Evolutionary conservation across 2,329 filamentous ascomycete species (phyloP), one percentile per base, ranked within the genome.

Genomic region (Arthrobotrys sphaeroides): DNA sequence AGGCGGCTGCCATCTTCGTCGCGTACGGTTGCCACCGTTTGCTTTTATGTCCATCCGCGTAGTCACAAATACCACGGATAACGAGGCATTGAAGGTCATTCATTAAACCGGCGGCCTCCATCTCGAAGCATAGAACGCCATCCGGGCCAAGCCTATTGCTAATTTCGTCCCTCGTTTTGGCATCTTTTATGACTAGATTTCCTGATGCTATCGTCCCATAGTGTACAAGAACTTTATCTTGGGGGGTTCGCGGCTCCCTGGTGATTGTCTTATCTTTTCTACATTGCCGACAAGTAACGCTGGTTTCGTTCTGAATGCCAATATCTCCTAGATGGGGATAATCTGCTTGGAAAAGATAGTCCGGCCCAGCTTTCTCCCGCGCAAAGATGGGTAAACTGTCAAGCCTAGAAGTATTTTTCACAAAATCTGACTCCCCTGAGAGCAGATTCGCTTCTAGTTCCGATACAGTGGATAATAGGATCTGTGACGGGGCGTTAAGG

Each of bases 1-100:
- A 68, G 10, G 45, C 43, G 2, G 53, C 65, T 9, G 53, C 65
- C 13, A 51, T 31, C 10, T 20, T 2, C n/a, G 65, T 53, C 0
- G 65, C 65, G 22, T 60, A 68, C 9, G 18, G 18, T n/a, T 68
- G 65, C 53, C 51, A 60, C 1, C 6, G 5, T 40, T 68, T 42
- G 20, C 60, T 59, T 26, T 60, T 59, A 47, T 68, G 51, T 1
- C 38, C 42, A 22, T 68, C 65, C 20, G 65, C 57, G 16, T 68
- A 68, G 20, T 59, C 53, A 22, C 26, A 68, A 0, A 68, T 68
- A 2, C 51, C 65, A 12, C 53, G 53, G 12, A 68, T 42, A 18
- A 68, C 65, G 7, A 68, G 18, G 10, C 65, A 60, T 2, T 31
- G 26, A 13, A 60, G 22, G 9, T 47, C 26, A 13, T 5, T 20